Percentiles rank a stretch among this genome's conserved stretches.
These are phyloP conservation scores for Patellifolia procumbens DNA, from an alignment of 179 eudicot species.

Conservation along the genomic window DNA sequence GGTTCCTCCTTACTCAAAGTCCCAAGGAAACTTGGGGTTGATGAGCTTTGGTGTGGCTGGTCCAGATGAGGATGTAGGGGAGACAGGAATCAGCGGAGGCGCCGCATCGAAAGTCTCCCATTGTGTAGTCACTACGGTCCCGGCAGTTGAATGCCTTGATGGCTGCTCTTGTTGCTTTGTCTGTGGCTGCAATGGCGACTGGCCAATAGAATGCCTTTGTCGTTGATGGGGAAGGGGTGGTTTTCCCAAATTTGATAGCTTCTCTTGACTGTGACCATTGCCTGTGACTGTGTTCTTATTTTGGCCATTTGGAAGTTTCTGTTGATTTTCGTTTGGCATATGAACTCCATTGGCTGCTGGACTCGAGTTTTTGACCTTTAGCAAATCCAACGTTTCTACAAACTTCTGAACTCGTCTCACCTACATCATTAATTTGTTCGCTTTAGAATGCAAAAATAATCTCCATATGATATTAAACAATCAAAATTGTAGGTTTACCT, in stretches of 20 bases:
- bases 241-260: constrained; percentile 30
- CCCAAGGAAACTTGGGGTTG: constrained; percentile 64
- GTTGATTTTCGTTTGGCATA: constrained; percentile 23
- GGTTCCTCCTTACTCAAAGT: constrained; percentile 47
- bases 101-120: constrained; percentile 77
- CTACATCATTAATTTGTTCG: constrained; percentile 26
- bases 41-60: constrained; percentile 25
- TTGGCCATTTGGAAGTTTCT: constrained; percentile 22
- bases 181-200: constrained; percentile 35
- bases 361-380: constrained; percentile 56
- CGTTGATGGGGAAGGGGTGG: constrained; percentile 41
- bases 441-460: constrained; percentile 25
- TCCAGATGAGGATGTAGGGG: constrained; percentile 35
- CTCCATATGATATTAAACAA: neutral
- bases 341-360: constrained; percentile 31
- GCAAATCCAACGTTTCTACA: constrained; percentile 63
- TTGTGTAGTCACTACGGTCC: constrained; percentile 72
- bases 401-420: constrained; percentile 72
- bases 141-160: constrained; percentile 40
- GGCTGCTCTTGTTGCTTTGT: constrained; percentile 33
- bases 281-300: constrained; percentile 18
- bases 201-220: constrained; percentile 44
- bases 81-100: constrained; percentile 36
- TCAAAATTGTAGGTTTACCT: constrained; percentile 44
- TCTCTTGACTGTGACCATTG: constrained; percentile 25